Base-by-base conservation (phyloP, 2,329 filamentous ascomycete genomes). In the Colletotrichum sp. region DNA sequence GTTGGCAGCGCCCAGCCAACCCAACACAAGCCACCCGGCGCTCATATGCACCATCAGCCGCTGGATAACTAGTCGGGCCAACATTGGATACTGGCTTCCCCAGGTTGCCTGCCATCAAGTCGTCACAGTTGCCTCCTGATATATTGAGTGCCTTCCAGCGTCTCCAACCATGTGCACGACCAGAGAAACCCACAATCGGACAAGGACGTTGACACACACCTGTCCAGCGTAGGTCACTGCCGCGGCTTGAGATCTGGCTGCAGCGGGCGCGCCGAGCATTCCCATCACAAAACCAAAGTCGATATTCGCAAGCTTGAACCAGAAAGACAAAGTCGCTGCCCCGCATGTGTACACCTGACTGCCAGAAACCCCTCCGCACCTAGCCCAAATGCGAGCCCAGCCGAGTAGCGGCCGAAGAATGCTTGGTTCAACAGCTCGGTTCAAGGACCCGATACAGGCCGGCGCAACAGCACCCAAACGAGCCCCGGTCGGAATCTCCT, bases 331-430 rank as follows among this genome's bases (percentile, higher is more conserved):
- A 30, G 24, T 52, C 24, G 44, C n/a, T 60, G 74, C 74, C 74
- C 74, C 74, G 74, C 65, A 74, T n/a, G 10, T 62, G 71, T 49
- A 39, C 70, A 74, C 70, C 71, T 69, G 64, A 76, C 65, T 30
- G 21, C 57, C 44, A 68, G 32, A 26, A 44, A 26, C 44, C 64
- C 34, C 44, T 68, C 59, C 59, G 34, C 30, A 34, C 18, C 59
- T 36, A n/a, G 30, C 32, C 30, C 59, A 34, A 63, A 30, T 15
- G 57, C 72, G 49, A 64, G 21, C 16, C n/a, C 57, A 76, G 32
- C 69, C 69, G 44, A 64, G 28, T 36, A 76, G 63, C 69, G 69
- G 26, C 70, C 57, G 64, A 67, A 30, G 21, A 18, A 30, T 30
- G 52, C 34, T 59, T 28, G 59, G 59, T 63, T 63, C 59, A 34